Conservation (phyloP, 2,329 filamentous ascomycete genomes). For the Juglanconis oblonga region DNA sequence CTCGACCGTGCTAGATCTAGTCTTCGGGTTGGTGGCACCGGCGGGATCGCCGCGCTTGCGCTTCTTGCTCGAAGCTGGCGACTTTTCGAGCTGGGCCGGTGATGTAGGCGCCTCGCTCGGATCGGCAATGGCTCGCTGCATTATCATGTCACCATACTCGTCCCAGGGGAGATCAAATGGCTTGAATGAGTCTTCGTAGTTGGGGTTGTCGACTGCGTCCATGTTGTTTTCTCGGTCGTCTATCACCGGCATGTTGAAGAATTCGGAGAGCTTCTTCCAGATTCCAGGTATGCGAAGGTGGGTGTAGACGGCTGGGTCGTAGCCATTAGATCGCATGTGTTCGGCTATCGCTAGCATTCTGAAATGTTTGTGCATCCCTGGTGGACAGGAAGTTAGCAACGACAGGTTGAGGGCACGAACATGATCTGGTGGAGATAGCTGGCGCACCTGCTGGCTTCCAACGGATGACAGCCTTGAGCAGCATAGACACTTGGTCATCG, state of each 20-base stretch:
- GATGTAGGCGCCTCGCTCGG: slow-evolving; percentile 47
- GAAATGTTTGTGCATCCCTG: slow-evolving; percentile 91
- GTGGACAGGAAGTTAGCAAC: slow-evolving; percentile 14
- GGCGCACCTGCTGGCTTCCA: slow-evolving; percentile 88
- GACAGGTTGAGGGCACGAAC: slow-evolving; percentile 1
- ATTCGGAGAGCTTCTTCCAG: slow-evolving; percentile 78
- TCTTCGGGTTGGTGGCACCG: slow-evolving; percentile 27
- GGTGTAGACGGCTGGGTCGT: slow-evolving; percentile 63
- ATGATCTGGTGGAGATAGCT: neutral
- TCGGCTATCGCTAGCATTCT: slow-evolving; percentile 84
- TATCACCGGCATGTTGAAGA: slow-evolving; percentile 83
- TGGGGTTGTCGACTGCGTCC: slow-evolving; percentile 53
- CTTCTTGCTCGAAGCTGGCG: slow-evolving; percentile 36
- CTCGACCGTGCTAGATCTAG: slow-evolving; percentile 48
- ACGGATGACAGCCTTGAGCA: slow-evolving; percentile 88
- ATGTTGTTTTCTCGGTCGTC: slow-evolving; percentile 75
- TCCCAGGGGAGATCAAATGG: slow-evolving; percentile 61
- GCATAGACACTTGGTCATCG: slow-evolving; percentile 87
- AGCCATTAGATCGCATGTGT: slow-evolving; percentile 75
- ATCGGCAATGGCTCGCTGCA: slow-evolving; percentile 41
- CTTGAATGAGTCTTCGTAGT: slow-evolving; percentile 58
- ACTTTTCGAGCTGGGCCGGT: slow-evolving; percentile 42
- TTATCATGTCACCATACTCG: slow-evolving; percentile 46
- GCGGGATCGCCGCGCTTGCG: slow-evolving; percentile 41
- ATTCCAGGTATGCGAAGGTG: slow-evolving; percentile 91